Conservation (phyloP, 2,329 filamentous ascomycete species). For the Trichothecium roseum region DNA sequence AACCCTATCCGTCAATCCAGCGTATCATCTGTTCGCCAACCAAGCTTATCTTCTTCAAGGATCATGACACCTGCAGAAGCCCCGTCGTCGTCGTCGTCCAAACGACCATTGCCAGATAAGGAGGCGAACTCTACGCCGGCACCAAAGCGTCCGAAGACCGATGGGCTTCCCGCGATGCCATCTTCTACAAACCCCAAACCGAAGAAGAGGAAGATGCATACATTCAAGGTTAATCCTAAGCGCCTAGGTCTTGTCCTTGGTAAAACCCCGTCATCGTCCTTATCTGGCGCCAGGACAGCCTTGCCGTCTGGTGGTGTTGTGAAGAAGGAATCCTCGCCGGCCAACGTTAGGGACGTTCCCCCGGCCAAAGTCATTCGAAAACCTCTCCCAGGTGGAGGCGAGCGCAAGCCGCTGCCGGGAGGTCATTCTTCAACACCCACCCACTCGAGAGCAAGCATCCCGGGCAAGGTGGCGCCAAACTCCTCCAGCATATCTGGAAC, state of each 20-base stretch:
- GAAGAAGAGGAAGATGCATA: conserved; percentile 24
- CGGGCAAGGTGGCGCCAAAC: background rate
- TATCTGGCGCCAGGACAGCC: conserved; percentile 16
- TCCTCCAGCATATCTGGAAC: too few relatives aligned
- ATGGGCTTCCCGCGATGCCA: conserved; percentile 11
- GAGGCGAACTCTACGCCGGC: conserved; percentile 21
- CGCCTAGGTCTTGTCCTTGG: conserved; percentile 24
- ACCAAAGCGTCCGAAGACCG: conserved; percentile 27
- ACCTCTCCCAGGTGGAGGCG: conserved; percentile 18
- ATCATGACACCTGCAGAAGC: conserved; percentile 5
- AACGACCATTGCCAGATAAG: conserved; percentile 27
- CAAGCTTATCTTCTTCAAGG: background rate
- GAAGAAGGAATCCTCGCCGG: conserved; percentile 14
- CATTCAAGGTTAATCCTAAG: conserved; percentile 23
- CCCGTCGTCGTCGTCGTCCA: conserved; percentile 13
- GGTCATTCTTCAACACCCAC: conserved; percentile 1
- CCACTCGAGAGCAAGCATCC: background rate
- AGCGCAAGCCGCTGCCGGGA: conserved; percentile 5
- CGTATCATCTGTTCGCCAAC: conserved; percentile 3
- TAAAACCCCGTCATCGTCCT: conserved; percentile 10
- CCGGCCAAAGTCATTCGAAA: conserved; percentile 19
- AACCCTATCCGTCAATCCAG: conserved; percentile 3
- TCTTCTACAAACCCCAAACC: conserved; percentile 10
- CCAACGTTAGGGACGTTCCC: conserved; percentile 16
- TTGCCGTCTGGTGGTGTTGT: conserved; percentile 18